These are phyloP conservation scores for Jaenimonas drosophilae DNA, from an alignment of 208 protist genomes.

Conservation along the genomic window DNA sequence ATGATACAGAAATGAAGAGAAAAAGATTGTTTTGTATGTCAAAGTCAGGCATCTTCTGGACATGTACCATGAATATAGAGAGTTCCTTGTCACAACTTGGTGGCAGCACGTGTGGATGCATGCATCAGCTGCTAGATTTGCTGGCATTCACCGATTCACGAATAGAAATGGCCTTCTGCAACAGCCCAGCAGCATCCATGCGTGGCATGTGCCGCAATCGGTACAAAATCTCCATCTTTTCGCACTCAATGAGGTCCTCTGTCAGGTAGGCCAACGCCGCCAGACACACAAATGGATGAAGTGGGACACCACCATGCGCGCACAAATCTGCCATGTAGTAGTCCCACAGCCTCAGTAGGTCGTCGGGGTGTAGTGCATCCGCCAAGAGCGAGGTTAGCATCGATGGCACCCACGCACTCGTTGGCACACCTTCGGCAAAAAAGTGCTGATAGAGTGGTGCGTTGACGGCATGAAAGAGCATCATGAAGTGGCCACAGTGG, in stretches of 20 bases:
- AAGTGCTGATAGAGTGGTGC: slow-evolving; percentile 74
- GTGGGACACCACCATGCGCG: slow-evolving; percentile 33
- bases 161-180: slow-evolving; percentile 67
- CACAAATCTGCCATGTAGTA: slow-evolving; percentile 56
- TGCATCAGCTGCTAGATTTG: background rate
- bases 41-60: background rate
- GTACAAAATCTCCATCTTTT: slow-evolving; percentile 52
- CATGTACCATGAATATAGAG: too few species aligned
- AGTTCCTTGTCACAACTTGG: background rate
- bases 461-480: slow-evolving; percentile 63
- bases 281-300: slow-evolving; percentile 74
- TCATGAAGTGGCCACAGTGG: slow-evolving; percentile 69
- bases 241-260: slow-evolving; percentile 75
- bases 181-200: slow-evolving; percentile 39
- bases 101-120: background rate
- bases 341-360: slow-evolving; percentile 75
- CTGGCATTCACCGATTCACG: slow-evolving; percentile 41
- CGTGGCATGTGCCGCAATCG: slow-evolving; percentile 66
- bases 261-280: slow-evolving; percentile 68
- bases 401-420: slow-evolving; percentile 65
- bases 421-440: slow-evolving; percentile 40
- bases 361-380: slow-evolving; percentile 48
- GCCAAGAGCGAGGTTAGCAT: slow-evolving; percentile 62
- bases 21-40: background rate
- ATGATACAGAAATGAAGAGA: slow-evolving; percentile 5